These are phyloP conservation scores for Cornus suecica DNA, from an alignment of 148 eudicot species.

Conservation along the genomic window DNA sequence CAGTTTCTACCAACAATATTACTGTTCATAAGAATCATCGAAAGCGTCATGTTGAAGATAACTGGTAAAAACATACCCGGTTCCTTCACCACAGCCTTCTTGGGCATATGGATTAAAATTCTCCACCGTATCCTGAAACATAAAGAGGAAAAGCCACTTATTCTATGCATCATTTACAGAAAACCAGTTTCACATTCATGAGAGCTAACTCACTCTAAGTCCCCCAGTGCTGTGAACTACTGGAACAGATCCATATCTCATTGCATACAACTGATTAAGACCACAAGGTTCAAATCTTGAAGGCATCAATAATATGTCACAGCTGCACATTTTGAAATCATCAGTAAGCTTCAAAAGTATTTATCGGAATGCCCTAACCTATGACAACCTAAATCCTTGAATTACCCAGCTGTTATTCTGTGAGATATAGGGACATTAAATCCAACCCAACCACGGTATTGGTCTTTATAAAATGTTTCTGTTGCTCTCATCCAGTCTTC, in stretches of 20 bases:
- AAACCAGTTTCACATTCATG: background rate
- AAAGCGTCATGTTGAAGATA: background rate
- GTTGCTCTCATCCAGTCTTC: slow-evolving; percentile 93
- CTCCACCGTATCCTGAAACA: slow-evolving; percentile 78
- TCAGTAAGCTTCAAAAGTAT: slow-evolving; percentile 1
- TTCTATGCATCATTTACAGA: background rate
- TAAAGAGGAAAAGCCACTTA: background rate
- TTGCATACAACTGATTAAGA: slow-evolving; percentile 91
- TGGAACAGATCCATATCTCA: slow-evolving; percentile 96
- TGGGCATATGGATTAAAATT: slow-evolving; percentile 80
- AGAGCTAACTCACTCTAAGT: slow-evolving; percentile 60
- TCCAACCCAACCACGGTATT: slow-evolving; percentile 95
- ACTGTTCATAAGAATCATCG: background rate
- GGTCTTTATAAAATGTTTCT: slow-evolving; percentile 60
- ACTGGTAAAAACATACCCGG: slow-evolving; percentile 60
- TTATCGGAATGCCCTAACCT: background rate
- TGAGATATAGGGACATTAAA: slow-evolving; percentile 95
- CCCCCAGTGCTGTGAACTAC: slow-evolving; percentile 95
- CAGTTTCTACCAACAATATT: background rate
- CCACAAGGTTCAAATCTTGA: slow-evolving; percentile 99
- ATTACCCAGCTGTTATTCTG: slow-evolving; percentile 92
- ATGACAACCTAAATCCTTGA: background rate
- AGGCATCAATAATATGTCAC: slow-evolving; percentile 95
- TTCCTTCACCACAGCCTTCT: slow-evolving; percentile 75
- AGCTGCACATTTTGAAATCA: slow-evolving; percentile 44